phyloP scores from a whole-genome alignment of 2,329 filamentous ascomycete genomes.

The Neonectria hederae region DNA sequence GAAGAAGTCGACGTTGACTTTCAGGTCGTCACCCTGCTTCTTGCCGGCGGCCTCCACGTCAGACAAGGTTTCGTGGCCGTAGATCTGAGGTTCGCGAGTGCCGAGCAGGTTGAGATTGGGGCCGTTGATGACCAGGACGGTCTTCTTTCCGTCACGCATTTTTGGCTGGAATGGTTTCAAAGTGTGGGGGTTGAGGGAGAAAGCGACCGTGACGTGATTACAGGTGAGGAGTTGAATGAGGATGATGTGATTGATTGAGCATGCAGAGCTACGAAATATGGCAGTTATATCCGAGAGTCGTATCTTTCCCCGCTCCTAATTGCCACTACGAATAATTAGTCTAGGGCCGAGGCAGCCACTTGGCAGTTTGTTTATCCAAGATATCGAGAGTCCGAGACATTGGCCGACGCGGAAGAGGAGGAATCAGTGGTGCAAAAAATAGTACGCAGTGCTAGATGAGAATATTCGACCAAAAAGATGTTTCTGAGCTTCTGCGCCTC shows the following conservation, averaged over 20 bases:
- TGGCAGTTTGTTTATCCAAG: background rate
- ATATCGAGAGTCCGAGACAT: background rate
- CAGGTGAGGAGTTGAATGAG: background rate
- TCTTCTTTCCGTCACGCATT: constrained; percentile 2
- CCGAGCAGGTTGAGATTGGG: constrained; percentile 6
- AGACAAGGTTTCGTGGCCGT: background rate
- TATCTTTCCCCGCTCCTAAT: background rate
- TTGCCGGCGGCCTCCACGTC: background rate
- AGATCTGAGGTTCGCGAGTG: constrained; percentile 3
- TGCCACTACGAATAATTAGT: background rate
- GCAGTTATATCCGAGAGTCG: background rate
- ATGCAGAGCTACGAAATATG: background rate
- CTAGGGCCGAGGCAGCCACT: background rate
- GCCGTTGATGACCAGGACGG: constrained; percentile 7
- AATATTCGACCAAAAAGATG: background rate
- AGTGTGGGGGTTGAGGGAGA: background rate
- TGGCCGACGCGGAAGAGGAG: background rate
- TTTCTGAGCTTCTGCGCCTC: background rate
- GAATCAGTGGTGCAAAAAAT: background rate
- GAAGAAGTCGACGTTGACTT: background rate
- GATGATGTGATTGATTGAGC: background rate
- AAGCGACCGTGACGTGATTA: background rate
- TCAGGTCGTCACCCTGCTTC: background rate
- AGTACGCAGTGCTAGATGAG: no score
- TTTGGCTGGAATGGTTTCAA: background rate